Evolutionary conservation across 176 grass and related monocot species (phyloP).

Genomic region (Dactylis glomerata): DNA sequence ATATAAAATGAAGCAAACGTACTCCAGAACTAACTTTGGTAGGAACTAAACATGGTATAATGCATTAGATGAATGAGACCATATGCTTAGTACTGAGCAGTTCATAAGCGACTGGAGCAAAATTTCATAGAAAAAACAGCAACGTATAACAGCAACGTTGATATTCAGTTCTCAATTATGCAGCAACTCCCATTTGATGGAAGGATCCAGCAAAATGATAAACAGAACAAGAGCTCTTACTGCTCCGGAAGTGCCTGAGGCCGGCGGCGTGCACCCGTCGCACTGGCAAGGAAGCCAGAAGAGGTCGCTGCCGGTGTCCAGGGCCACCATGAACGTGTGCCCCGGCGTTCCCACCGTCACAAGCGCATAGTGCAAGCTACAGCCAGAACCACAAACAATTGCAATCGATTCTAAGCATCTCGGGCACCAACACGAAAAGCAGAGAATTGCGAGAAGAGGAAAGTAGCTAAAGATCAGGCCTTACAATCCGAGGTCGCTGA

Average conservation of each 20-base stretch:
- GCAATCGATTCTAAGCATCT: neutral
- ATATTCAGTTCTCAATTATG: neutral
- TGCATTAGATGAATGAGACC: too few relatives aligned
- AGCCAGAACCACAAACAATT: neutral
- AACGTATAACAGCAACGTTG: neutral
- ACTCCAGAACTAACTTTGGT: neutral
- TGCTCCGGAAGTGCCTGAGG: constrained; percentile 25
- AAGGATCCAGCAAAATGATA: neutral
- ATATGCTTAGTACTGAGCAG: too few relatives aligned
- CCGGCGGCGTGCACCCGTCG: constrained; percentile 46
- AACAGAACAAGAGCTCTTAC: constrained; percentile 34
- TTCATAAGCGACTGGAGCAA: too few relatives aligned
- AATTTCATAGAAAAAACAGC: too few relatives aligned
- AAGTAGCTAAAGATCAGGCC: neutral
- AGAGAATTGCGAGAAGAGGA: neutral
- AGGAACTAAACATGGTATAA: neutral
- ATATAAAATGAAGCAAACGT: neutral
- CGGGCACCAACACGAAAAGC: neutral
- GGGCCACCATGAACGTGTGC: constrained; percentile 76
- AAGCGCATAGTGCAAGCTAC: constrained; percentile 74
- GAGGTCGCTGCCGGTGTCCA: constrained; percentile 85
- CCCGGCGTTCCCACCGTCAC: constrained; percentile 79
- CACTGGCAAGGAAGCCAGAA: constrained; percentile 93
- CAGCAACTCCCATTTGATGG: neutral
- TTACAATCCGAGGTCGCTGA: constrained; percentile 85